phyloP scores from a whole-genome alignment of 441 rosid species.

The Syzygium syzygioides region DNA sequence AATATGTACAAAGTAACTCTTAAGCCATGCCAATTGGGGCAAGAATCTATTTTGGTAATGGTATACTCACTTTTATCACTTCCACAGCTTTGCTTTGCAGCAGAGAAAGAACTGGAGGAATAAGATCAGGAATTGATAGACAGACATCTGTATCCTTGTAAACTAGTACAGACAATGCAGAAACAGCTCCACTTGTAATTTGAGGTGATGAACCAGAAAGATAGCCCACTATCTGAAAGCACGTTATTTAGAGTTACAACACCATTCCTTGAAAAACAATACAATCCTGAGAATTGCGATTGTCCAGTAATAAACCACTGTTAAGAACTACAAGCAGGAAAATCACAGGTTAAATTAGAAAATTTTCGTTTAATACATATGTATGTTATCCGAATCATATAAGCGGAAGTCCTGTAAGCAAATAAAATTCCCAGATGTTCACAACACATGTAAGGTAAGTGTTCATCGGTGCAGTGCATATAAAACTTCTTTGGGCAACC shows the following conservation, averaged over 20 bases:
- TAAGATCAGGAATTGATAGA: slow-evolving; percentile 55
- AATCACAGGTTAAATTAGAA: not conserved
- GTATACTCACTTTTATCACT: slow-evolving; percentile 62
- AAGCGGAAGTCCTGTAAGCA: not conserved
- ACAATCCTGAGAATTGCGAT: not conserved
- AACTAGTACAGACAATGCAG: slow-evolving; percentile 74
- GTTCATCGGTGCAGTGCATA: not conserved
- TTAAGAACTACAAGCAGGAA: not conserved
- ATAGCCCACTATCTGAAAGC: slow-evolving; percentile 76
- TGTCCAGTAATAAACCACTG: not conserved
- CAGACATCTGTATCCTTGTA: slow-evolving; percentile 61
- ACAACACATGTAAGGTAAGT: not conserved
- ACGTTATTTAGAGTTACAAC: not conserved
- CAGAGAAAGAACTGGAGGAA: slow-evolving; percentile 67
- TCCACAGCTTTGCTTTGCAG: slow-evolving; percentile 77
- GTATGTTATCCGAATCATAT: not conserved
- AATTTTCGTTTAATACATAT: not conserved
- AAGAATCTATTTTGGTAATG: not conserved
- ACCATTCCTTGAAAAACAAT: not conserved
- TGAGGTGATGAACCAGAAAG: slow-evolving; percentile 90
- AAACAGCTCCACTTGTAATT: slow-evolving; percentile 90
- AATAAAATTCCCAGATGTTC: not conserved
- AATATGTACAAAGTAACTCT: slow-evolving; percentile 5
- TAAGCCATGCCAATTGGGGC: not conserved
- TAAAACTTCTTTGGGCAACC: not conserved